phyloP scores from a whole-genome alignment of 2,329 filamentous ascomycete genomes.

The Apiospora malaysiana region DNA sequence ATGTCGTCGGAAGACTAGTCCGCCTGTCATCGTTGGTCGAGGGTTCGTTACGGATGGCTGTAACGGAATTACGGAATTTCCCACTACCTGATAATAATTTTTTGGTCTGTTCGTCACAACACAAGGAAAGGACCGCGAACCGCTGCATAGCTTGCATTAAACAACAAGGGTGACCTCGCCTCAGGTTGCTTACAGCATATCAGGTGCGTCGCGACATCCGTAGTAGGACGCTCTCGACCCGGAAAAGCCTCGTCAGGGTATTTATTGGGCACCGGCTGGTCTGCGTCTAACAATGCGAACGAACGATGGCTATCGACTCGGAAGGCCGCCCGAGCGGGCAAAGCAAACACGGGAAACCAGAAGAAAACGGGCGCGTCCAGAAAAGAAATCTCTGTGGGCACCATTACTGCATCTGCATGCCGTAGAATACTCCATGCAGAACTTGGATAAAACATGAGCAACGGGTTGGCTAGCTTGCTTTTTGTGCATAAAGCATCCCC shows the following conservation, averaged over 20 bases:
- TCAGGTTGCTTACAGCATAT: neutral
- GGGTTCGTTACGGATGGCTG: neutral
- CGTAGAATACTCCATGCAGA: neutral
- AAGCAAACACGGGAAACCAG: neutral
- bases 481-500: neutral
- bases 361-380: neutral
- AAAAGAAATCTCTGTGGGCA: neutral
- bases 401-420: neutral
- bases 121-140: neutral
- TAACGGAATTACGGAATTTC: slow-evolving; percentile 10
- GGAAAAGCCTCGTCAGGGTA: neutral
- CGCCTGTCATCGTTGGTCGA: neutral
- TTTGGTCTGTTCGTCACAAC: neutral
- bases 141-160: slow-evolving; percentile 7
- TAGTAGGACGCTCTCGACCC: neutral
- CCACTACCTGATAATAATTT: neutral
- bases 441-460: neutral
- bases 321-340: neutral
- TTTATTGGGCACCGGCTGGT: neutral
- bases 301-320: neutral
- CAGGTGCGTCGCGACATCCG: neutral
- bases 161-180: neutral
- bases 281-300: neutral
- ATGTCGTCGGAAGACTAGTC: neutral
- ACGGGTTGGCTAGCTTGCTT: neutral